These are phyloP conservation scores for Penicillium angulare DNA, from an alignment of 495 filamentous ascomycete species.

Conservation along the genomic window DNA sequence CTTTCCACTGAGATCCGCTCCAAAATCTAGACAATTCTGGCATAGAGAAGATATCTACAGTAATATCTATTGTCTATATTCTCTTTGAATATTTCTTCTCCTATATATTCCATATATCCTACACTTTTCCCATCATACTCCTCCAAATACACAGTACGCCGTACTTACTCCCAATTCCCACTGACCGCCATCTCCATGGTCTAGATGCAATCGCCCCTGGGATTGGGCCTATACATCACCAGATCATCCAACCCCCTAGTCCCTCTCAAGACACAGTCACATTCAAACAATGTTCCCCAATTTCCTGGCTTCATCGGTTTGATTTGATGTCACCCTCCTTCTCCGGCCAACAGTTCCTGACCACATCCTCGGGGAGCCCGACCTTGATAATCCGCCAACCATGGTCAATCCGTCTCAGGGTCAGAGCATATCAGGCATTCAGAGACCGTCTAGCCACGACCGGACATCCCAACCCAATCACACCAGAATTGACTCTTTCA, in stretches of 20 bases:
- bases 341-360: not conserved
- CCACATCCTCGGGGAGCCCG: not conserved
- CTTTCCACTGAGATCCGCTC: too few relatives aligned
- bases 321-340: not conserved
- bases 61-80: too few relatives aligned
- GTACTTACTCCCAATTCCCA: not conserved
- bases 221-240: not conserved
- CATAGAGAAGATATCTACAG: too few relatives aligned
- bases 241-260: not conserved
- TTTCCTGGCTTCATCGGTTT: not conserved
- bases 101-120: too few relatives aligned
- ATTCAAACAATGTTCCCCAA: not conserved
- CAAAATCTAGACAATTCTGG: too few relatives aligned
- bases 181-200: not conserved
- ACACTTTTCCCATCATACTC: not conserved
- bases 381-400: not conserved
- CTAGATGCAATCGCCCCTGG: slow-evolving; percentile 5
- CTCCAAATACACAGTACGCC: not conserved
- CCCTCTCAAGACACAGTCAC: not conserved
- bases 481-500: too few relatives aligned
- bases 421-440: slow-evolving; percentile 10
- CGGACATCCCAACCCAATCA: too few relatives aligned
- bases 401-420: slow-evolving; percentile 4
- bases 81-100: too few relatives aligned
- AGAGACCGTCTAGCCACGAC: too few relatives aligned